Base-by-base conservation (phyloP, 2,329 filamentous ascomycete species). In the Stachybotrys echinatus region DNA sequence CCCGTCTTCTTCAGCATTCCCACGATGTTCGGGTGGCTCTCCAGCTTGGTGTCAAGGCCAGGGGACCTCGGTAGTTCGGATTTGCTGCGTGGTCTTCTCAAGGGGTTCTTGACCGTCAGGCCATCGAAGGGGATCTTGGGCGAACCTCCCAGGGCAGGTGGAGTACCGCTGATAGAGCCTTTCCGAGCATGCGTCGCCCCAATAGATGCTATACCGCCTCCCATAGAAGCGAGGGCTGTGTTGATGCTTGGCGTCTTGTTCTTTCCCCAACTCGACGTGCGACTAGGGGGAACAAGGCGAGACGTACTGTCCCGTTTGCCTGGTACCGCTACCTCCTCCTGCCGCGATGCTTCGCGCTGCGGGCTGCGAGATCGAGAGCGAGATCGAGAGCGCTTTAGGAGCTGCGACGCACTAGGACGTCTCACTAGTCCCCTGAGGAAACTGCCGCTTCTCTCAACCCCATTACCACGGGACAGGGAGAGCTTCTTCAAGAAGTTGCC, bases 401-500 rank as follows among this genome's bases (percentile, higher is more conserved):
- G 49, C 17, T 65, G 61, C 48, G 62, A 68, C 12, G 62, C 65
- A 54, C 78, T 81, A 0, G 76, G 75, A 49, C 72, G 75, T 46
- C 75, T 73, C 10, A 80, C 73, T 3, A 81, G 64, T 8, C 69
- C 74, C 14, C 74, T 70, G 8, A 83, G 62, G 44, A 74, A 74
- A 47, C 76, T 75, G 75, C 83, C 43, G 76, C 74, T 53, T 39
- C 71, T 69, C 52, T 60, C 67, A 18, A 65, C 65, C n/a, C 61
- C 61, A 19, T 42, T 50, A 23, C 71, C 70, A 46, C 75, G 68
- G 59, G 72, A 76, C 55, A 85, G 72, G 7, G 77, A 80, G 42
- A 81, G 69, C 62, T 80, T 83, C 60, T 85, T 88, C 39, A 87
- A 65, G 38, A 88, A 74, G 51, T 76, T 83, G 21, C 83, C 81